phyloP scores from a whole-genome alignment of 495 filamentous ascomycete genomes.

The Annulohypoxylon moriforme region DNA sequence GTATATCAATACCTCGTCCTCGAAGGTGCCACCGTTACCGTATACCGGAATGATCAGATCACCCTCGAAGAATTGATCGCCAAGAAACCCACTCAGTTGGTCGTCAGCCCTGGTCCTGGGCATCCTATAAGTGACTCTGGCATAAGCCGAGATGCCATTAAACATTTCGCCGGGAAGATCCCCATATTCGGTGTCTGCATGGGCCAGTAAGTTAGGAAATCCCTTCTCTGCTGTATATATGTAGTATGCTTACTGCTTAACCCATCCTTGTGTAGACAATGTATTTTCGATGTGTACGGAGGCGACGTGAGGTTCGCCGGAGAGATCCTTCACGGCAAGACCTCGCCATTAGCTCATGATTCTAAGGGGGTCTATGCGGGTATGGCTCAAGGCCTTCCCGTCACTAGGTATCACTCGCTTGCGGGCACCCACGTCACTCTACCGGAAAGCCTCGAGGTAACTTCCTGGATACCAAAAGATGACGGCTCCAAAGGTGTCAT shows the following conservation, averaged over 20 bases:
- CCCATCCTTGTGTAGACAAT: constrained; percentile 68
- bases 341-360: constrained; percentile 88
- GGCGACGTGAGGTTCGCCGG: constrained; percentile 92
- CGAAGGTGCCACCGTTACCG: constrained; percentile 89
- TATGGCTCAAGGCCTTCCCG: constrained; percentile 78
- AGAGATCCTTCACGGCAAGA: constrained; percentile 98
- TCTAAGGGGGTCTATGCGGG: constrained; percentile 85
- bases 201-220: constrained; percentile 76
- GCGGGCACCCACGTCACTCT: constrained; percentile 92
- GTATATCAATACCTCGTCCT: constrained; percentile 97
- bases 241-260: constrained; percentile 4
- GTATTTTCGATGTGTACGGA: constrained; percentile 91
- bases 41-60: constrained; percentile 92
- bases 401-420: constrained; percentile 96
- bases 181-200: constrained; percentile 98
- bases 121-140: constrained; percentile 92
- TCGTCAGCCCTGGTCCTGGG: constrained; percentile 94
- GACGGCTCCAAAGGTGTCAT: constrained; percentile 79
- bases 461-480: constrained; percentile 85
- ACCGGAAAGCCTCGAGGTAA: constrained; percentile 86
- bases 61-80: constrained; percentile 83
- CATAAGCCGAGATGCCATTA: constrained; percentile 89
- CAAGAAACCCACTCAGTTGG: constrained; percentile 88
- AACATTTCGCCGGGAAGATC: constrained; percentile 93
- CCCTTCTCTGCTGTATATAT: background rate